Evolutionary conservation across 768 basidiomycete genomes (phyloP).

Genomic region (Leccinum truebloodii): DNA sequence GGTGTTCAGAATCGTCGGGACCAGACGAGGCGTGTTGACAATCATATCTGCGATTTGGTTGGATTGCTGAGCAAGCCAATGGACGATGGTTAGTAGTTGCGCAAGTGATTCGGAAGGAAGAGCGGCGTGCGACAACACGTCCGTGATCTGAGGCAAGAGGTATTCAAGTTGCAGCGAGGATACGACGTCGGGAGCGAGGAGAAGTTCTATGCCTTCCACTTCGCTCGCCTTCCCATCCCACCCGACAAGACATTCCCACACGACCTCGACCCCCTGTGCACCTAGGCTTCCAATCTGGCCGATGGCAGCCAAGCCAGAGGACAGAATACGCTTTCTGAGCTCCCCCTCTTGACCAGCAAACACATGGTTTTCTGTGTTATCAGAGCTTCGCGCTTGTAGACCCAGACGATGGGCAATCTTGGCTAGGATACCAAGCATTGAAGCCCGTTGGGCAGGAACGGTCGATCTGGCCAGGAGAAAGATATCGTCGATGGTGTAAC

Average conservation of each 20-base stretch:
- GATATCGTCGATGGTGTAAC: conserved; percentile 87
- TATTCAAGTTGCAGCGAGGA: conserved; percentile 36
- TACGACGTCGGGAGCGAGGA: conserved; percentile 19
- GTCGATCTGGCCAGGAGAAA: conserved; percentile 79
- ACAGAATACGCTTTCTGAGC: conserved; percentile 62
- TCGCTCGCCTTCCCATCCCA: conserved; percentile 45
- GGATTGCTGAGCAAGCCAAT: conserved; percentile 61
- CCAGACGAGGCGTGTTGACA: conserved; percentile 49
- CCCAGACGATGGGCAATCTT: conserved; percentile 48
- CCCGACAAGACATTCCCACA: conserved; percentile 74
- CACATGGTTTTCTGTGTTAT: conserved; percentile 4
- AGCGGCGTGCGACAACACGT: conserved; percentile 39
- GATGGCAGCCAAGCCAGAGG: conserved; percentile 66
- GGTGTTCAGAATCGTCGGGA: conserved; percentile 50
- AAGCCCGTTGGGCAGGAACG: conserved; percentile 79
- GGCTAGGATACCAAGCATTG: conserved; percentile 74
- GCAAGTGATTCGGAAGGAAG: conserved; percentile 49
- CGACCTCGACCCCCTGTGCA: conserved; percentile 63
- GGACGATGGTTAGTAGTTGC: conserved; percentile 60
- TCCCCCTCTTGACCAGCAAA: conserved; percentile 38
- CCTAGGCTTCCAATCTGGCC: conserved; percentile 66
- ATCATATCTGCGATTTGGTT: conserved; percentile 54
- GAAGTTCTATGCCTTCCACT: conserved; percentile 47
- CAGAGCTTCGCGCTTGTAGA: conserved; percentile 12
- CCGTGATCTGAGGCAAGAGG: conserved; percentile 53